Evolutionary conservation across 441 rosid species (phyloP).

Genomic region (Mallotus japonicus): DNA sequence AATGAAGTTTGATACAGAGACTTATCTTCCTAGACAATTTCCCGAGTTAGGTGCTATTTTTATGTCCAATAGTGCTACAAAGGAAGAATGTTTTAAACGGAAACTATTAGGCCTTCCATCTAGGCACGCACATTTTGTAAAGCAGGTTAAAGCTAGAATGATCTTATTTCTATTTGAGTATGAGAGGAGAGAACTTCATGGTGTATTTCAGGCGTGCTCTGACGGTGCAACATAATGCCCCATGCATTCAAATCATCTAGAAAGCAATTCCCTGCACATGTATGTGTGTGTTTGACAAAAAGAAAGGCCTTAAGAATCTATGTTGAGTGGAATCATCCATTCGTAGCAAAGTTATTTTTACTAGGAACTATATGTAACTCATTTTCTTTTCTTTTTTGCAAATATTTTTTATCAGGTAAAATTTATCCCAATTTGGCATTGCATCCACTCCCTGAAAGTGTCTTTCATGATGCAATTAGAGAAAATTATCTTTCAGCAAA

Average conservation of each 20-base stretch:
- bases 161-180: conserved; percentile 61
- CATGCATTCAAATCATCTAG: conserved; percentile 47
- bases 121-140: conserved; percentile 41
- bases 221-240: conserved; percentile 63
- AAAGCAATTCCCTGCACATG: conserved; percentile 68
- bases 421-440: conserved; percentile 44
- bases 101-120: conserved; percentile 56
- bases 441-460: conserved; percentile 57
- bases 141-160: conserved; percentile 63
- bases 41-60: conserved; percentile 70
- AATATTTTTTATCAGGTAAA: conserved; percentile 37
- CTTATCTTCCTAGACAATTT: conserved; percentile 31
- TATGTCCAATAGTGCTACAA: conserved; percentile 50
- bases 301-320: neutral
- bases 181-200: conserved; percentile 58
- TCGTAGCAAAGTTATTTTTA: neutral
- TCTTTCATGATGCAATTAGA: conserved; percentile 48
- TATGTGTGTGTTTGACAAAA: conserved; percentile 14
- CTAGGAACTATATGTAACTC: neutral
- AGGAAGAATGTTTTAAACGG: conserved; percentile 42
- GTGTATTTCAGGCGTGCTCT: conserved; percentile 56
- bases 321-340: neutral
- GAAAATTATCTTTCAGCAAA: conserved; percentile 48
- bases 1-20: conserved; percentile 29
- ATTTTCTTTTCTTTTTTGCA: no score